Evolutionary conservation across 257 asterid species (phyloP).

Genomic region (Nicotiana knightiana): DNA sequence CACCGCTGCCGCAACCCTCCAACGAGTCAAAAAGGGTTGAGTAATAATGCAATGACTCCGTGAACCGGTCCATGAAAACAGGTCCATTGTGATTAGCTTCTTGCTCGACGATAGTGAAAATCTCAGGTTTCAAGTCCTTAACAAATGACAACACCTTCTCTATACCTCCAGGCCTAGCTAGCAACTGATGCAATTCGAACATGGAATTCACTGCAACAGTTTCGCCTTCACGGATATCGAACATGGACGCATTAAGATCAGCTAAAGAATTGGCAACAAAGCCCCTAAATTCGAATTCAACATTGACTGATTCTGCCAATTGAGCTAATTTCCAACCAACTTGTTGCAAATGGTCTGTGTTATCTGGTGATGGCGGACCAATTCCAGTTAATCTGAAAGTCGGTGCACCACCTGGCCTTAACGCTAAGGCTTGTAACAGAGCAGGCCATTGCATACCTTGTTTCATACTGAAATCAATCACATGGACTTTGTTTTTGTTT

Average conservation of each 20-base stretch:
- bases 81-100: constrained; percentile 80
- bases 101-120: constrained; percentile 80
- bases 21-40: constrained; percentile 85
- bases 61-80: constrained; percentile 75
- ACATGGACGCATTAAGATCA: constrained; percentile 71
- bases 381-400: constrained; percentile 71
- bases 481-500: constrained; percentile 56
- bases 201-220: constrained; percentile 77
- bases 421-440: constrained; percentile 72
- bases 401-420: constrained; percentile 88
- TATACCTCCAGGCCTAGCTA: constrained; percentile 60
- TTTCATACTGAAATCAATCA: constrained; percentile 79
- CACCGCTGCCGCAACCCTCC: constrained; percentile 46
- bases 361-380: constrained; percentile 67
- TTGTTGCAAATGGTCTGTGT: constrained; percentile 64
- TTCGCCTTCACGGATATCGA: constrained; percentile 60
- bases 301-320: constrained; percentile 57
- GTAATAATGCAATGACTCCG: constrained; percentile 72
- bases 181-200: constrained; percentile 67
- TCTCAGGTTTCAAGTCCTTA: constrained; percentile 53
- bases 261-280: constrained; percentile 63
- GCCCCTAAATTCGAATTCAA: constrained; percentile 69
- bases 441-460: constrained; percentile 99
- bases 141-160: constrained; percentile 56
- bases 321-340: constrained; percentile 74